Evolutionary conservation across 2,329 filamentous ascomycete species (phyloP).

Genomic region (Fusarium equiseti): DNA sequence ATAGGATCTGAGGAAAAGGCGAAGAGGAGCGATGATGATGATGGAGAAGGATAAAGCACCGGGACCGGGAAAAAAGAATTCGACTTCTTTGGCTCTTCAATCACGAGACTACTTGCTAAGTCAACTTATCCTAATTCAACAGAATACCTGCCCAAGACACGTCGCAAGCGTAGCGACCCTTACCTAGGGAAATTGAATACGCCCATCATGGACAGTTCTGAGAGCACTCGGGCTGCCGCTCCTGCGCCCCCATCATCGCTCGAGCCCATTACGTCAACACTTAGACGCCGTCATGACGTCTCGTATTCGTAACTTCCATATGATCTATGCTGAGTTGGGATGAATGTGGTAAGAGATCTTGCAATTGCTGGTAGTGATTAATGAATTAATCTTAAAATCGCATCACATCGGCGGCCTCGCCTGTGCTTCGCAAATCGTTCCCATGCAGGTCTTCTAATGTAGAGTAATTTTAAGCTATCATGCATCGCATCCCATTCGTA

Average conservation of each 20-base stretch:
- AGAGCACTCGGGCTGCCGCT: conserved; percentile 9
- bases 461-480: background rate
- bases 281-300: conserved; percentile 16
- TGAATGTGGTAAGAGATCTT: background rate
- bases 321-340: background rate
- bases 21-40: background rate
- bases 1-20: background rate
- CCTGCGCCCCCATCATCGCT: conserved; percentile 18
- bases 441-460: conserved; percentile 3
- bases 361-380: background rate
- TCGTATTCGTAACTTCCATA: conserved; percentile 12
- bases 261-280: conserved; percentile 39
- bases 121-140: conserved; percentile 1
- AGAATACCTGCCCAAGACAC: background rate
- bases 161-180: background rate
- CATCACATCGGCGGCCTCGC: conserved; percentile 16
- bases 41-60: background rate
- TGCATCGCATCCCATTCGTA: conserved; percentile 3
- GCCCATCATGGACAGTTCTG: conserved; percentile 30
- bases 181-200: conserved; percentile 13
- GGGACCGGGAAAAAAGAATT: background rate
- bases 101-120: conserved; percentile 28
- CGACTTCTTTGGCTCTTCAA: conserved; percentile 3
- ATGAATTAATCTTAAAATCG: conserved; percentile 26
- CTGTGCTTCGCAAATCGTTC: background rate